Evolutionary conservation across 148 eudicot species (phyloP).

Genomic region (Rhododendron mucronatum): DNA sequence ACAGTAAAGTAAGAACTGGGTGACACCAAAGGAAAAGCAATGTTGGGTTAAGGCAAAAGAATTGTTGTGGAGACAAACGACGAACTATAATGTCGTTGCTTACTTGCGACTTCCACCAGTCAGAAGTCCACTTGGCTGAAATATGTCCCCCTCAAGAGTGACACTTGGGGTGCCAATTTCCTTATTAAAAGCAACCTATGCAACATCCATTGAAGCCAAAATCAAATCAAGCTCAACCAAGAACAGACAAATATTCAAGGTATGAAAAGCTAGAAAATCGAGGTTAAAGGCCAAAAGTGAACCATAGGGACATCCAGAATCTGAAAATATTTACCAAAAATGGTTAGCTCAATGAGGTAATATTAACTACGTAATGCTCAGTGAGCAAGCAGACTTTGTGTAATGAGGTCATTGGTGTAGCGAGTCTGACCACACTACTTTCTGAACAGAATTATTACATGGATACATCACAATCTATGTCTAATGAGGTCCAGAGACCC

Average conservation of each 20-base stretch:
- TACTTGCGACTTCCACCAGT: constrained; percentile 99
- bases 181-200: constrained; percentile 78
- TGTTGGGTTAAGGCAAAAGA: neutral
- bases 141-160: constrained; percentile 89
- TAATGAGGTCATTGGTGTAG: neutral
- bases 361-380: neutral
- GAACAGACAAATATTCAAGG: neutral
- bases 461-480: neutral
- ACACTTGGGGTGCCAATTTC: constrained; percentile 72
- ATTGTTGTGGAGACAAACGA: neutral
- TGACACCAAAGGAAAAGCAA: neutral
- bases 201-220: constrained; percentile 7
- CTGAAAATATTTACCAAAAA: neutral
- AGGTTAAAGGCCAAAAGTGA: neutral
- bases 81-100: constrained; percentile 3
- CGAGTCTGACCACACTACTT: neutral
- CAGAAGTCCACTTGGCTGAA: constrained; percentile 96
- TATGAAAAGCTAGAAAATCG: neutral
- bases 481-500: neutral
- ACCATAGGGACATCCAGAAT: neutral
- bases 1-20: neutral
- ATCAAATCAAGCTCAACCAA: neutral
- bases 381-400: neutral
- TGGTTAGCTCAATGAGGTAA: neutral
- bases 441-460: neutral